These are phyloP conservation scores for Emiliania huxleyi DNA, from an alignment of 78 protist species.

Conservation along the genomic window DNA sequence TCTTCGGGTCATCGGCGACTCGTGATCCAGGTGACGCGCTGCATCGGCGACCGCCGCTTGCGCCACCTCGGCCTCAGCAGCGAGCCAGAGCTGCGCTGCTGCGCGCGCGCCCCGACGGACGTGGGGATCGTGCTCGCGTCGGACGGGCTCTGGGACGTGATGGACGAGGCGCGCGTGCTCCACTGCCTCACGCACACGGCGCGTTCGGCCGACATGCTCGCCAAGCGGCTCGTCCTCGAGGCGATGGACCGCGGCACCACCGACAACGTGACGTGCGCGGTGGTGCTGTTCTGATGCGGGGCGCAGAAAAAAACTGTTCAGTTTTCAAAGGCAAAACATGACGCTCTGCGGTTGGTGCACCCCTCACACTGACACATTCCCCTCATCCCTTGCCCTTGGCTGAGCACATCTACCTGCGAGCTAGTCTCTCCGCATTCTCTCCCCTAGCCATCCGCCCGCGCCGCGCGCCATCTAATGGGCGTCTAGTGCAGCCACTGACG, in stretches of 20 bases:
- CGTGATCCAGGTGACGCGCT: neutral
- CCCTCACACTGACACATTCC: no score
- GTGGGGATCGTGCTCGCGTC: neutral
- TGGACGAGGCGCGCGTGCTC: neutral
- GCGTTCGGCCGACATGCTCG: constrained; percentile 2
- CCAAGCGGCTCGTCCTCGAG: neutral
- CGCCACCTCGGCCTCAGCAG: neutral
- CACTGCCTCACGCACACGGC: neutral
- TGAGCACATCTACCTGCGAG: no score
- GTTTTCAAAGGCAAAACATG: no score
- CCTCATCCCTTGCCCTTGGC: no score
- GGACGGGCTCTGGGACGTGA: constrained; percentile 43
- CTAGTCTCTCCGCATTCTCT: no score
- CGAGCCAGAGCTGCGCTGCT: neutral
- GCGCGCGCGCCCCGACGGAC: neutral
- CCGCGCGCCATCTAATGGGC: no score
- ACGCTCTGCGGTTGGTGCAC: no score
- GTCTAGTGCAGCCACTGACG: no score
- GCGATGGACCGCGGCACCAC: neutral
- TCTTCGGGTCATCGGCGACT: neutral
- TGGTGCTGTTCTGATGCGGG: neutral
- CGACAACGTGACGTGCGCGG: neutral
- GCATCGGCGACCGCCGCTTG: neutral
- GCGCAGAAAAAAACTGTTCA: no score
- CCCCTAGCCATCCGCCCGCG: no score